These are phyloP conservation scores for Dryas drummondii DNA, from an alignment of 306 rosid species.

Conservation along the genomic window DNA sequence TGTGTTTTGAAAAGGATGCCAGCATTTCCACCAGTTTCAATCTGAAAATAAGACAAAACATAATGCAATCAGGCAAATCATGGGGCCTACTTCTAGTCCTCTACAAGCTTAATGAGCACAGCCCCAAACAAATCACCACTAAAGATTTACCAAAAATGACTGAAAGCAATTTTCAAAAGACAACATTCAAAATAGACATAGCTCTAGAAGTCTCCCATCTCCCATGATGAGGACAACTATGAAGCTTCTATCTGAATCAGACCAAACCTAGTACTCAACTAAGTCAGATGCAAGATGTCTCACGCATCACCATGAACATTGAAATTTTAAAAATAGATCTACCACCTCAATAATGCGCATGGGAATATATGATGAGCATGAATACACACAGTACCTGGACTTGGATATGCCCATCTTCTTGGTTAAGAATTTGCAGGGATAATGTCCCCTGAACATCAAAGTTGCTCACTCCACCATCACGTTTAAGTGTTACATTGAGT, in stretches of 20 bases:
- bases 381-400: slow-evolving; percentile 59
- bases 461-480: slow-evolving; percentile 91
- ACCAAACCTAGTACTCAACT: background rate
- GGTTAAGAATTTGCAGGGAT: slow-evolving; percentile 87
- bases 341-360: background rate
- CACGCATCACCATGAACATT: background rate
- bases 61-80: slow-evolving; percentile 25
- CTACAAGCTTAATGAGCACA: background rate
- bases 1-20: slow-evolving; percentile 92
- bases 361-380: background rate
- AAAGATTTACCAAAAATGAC: background rate
- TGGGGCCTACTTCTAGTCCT: background rate
- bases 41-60: slow-evolving; percentile 42
- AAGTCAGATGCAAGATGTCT: background rate
- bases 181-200: background rate
- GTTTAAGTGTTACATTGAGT: slow-evolving; percentile 77
- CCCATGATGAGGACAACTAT: background rate
- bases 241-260: background rate
- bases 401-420: slow-evolving; percentile 82
- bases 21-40: slow-evolving; percentile 80
- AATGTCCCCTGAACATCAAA: slow-evolving; percentile 93
- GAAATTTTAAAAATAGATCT: background rate
- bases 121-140: slow-evolving; percentile 4
- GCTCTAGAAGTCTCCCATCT: background rate
- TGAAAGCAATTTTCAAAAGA: background rate